These are phyloP conservation scores for Aquilaria yunnanensis DNA, from an alignment of 345 rosid species.

Conservation along the genomic window DNA sequence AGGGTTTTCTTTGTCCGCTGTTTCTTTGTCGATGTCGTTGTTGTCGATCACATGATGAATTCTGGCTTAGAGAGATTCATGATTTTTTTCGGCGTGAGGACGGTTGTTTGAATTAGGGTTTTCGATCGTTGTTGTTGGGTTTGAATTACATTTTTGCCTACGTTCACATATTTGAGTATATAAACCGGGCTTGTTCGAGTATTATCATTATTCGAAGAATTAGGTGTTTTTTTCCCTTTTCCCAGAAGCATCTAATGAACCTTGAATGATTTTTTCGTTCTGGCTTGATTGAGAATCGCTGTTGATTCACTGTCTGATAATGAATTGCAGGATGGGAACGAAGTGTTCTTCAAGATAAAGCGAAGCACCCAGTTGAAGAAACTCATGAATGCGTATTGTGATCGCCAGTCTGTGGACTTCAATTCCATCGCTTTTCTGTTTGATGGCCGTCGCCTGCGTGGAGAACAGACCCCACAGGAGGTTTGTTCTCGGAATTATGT, in stretches of 20 bases:
- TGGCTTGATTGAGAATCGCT: too few relatives aligned
- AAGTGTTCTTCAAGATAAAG: constrained; percentile 85
- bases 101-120: too few relatives aligned
- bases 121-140: background rate
- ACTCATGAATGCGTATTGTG: constrained; percentile 83
- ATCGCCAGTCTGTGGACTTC: constrained; percentile 70
- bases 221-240: too few relatives aligned
- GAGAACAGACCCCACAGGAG: constrained; percentile 94
- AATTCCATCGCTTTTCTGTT: constrained; percentile 79
- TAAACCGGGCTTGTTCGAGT: background rate
- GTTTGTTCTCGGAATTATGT: constrained; percentile 17
- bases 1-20: background rate
- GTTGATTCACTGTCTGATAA: background rate
- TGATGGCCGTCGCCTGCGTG: constrained; percentile 85
- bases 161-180: too few relatives aligned
- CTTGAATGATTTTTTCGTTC: too few relatives aligned
- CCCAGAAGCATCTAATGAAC: background rate
- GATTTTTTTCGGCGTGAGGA: background rate
- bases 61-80: too few relatives aligned
- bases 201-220: background rate
- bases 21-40: background rate
- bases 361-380: constrained; percentile 73
- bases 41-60: too few relatives aligned
- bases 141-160: background rate
- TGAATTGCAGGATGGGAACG: constrained; percentile 68